Evolutionary conservation across 2,329 filamentous ascomycete species (phyloP).

Genomic region (Fusarium foetens): DNA sequence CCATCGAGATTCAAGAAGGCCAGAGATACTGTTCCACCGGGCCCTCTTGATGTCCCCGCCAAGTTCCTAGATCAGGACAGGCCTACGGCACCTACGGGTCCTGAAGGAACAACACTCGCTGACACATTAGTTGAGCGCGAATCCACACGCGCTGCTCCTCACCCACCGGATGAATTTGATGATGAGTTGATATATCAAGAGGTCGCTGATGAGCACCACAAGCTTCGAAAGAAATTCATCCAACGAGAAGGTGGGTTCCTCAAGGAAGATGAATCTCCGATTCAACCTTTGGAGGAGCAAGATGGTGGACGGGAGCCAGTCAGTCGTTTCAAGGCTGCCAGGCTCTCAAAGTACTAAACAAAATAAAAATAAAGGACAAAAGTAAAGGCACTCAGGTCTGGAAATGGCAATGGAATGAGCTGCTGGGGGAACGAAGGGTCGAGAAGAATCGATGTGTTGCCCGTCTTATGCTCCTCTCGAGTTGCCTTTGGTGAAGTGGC

Average conservation of each 20-base stretch:
- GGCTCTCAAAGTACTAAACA: slow-evolving; percentile 63
- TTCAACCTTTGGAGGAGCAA: slow-evolving; percentile 74
- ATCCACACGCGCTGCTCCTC: slow-evolving; percentile 41
- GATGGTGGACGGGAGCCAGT: slow-evolving; percentile 71
- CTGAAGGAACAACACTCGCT: slow-evolving; percentile 67
- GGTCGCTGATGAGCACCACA: slow-evolving; percentile 84
- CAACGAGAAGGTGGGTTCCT: slow-evolving; percentile 85
- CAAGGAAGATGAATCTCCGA: slow-evolving; percentile 73
- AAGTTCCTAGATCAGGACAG: slow-evolving; percentile 53
- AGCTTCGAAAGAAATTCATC: slow-evolving; percentile 83
- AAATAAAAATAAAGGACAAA: slow-evolving; percentile 17
- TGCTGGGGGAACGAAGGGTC: slow-evolving; percentile 36
- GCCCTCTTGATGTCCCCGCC: slow-evolving; percentile 57
- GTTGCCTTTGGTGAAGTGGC: slow-evolving; percentile 36
- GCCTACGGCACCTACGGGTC: slow-evolving; percentile 58
- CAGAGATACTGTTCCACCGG: slow-evolving; percentile 49
- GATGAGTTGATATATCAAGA: slow-evolving; percentile 76
- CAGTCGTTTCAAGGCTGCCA: slow-evolving; percentile 79
- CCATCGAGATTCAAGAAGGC: slow-evolving; percentile 65
- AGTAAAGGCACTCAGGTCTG: slow-evolving; percentile 8
- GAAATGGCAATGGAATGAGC: slow-evolving; percentile 12
- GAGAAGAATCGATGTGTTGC: slow-evolving; percentile 45
- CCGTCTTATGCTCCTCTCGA: slow-evolving; percentile 31
- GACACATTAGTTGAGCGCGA: slow-evolving; percentile 68
- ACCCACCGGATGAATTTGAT: slow-evolving; percentile 74